Evolutionary conservation across 371 early-diverging fungal genomes (phyloP).

Genomic region (Entomophthora muscae): DNA sequence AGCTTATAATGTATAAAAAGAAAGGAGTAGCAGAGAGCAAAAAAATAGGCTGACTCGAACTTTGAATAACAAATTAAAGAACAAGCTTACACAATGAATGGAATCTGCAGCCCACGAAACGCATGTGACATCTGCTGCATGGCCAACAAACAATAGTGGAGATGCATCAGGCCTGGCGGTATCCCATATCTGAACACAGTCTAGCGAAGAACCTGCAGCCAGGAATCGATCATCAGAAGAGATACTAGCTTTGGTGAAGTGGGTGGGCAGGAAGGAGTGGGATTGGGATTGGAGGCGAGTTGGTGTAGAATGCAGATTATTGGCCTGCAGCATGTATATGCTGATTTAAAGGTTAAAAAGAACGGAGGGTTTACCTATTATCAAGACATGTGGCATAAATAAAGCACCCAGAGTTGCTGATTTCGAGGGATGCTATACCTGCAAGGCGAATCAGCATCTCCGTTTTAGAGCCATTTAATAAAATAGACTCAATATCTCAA

Average conservation of each 20-base stretch:
- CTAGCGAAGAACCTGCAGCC: background rate
- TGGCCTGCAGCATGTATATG: background rate
- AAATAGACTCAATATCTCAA: background rate
- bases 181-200: background rate
- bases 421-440: background rate
- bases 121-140: background rate
- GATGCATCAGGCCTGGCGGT: background rate
- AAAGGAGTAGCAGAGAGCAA: no score
- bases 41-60: no score
- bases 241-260: background rate
- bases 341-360: background rate
- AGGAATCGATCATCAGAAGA: background rate
- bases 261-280: background rate
- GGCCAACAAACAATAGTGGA: background rate
- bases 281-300: background rate
- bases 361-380: background rate
- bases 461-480: background rate
- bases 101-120: background rate
- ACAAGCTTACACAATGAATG: background rate
- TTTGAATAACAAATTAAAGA: no score
- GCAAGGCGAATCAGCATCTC: background rate
- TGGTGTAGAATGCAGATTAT: background rate
- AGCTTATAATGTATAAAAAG: no score
- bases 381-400: background rate
- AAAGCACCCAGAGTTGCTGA: background rate